These are phyloP conservation scores for Bryoerythrophyllum caledonicum DNA, from an alignment of 225 moss, liverwort and hornwort genomes.

Conservation along the genomic window DNA sequence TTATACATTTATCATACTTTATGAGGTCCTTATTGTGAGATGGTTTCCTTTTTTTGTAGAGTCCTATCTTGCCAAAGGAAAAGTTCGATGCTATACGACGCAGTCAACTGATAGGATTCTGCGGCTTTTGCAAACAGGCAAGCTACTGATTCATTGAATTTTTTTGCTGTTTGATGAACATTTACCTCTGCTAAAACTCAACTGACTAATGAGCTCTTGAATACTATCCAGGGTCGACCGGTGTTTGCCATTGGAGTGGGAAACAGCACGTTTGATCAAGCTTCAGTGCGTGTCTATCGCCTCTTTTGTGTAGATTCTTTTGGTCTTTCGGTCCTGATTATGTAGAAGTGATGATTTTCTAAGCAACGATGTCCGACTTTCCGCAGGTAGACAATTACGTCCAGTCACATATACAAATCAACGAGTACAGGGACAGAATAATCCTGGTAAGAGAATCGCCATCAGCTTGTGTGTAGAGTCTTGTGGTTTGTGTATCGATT, in stretches of 20 bases:
- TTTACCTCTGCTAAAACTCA: not conserved
- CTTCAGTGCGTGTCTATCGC: constrained; percentile 40
- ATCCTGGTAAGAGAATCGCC: constrained; percentile 41
- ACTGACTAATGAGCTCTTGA: not conserved
- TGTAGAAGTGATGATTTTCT: too few species aligned
- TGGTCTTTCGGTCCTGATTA: too few species aligned
- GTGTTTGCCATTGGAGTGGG: constrained; percentile 72
- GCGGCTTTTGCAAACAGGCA: constrained; percentile 78
- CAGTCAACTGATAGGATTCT: constrained; percentile 74
- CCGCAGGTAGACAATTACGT: constrained; percentile 79
- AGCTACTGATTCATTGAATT: not conserved
- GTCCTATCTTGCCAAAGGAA: constrained; percentile 61
- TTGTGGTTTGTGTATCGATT: not conserved
- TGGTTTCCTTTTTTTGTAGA: constrained; percentile 35
- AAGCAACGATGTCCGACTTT: too few species aligned
- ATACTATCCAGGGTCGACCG: constrained; percentile 54
- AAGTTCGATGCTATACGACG: constrained; percentile 56
- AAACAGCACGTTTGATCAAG: constrained; percentile 65
- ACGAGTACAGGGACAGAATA: constrained; percentile 69
- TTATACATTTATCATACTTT: not conserved
- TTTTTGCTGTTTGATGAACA: not conserved
- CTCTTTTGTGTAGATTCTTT: not conserved
- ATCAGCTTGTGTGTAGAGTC: not conserved
- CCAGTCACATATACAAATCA: constrained; percentile 84
- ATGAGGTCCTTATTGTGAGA: not conserved